A percentile compares a stretch with the other conserved stretches of the same genome.
These are phyloP conservation scores for Tanacetum coccineum DNA, from an alignment of 129 eudicot species.

Conservation along the genomic window DNA sequence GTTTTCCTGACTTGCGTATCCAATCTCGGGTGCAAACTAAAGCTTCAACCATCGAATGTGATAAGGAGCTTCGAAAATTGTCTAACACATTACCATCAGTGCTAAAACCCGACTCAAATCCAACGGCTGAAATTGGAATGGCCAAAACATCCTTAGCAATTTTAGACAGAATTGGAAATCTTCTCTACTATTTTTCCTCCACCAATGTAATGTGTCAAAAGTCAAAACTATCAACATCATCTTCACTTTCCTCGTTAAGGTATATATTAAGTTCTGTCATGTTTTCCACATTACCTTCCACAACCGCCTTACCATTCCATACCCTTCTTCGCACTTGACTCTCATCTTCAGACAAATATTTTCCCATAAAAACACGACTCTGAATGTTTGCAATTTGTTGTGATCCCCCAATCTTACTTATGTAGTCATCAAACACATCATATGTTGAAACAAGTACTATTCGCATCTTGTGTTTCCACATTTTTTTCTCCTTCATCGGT, in stretches of 20 bases:
- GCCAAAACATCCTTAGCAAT: conserved; percentile 23
- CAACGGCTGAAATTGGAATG: conserved; percentile 4
- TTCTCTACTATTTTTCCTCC: conserved; percentile 4
- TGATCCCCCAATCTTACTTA: neutral
- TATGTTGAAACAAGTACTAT: neutral
- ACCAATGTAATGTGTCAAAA: conserved; percentile 10
- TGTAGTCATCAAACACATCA: conserved; percentile 14
- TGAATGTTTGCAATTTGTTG: conserved; percentile 5
- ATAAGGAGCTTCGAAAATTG: conserved; percentile 10
- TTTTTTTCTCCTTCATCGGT: conserved; percentile 5
- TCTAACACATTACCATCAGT: neutral
- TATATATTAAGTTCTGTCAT: conserved; percentile 12
- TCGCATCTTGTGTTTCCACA: conserved; percentile 16
- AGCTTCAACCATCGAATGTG: conserved; percentile 15
- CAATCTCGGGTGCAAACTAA: conserved; percentile 17
- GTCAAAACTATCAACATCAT: neutral
- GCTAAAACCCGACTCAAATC: conserved; percentile 5
- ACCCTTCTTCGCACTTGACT: neutral
- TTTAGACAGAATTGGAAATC: conserved; percentile 15
- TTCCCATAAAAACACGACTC: neutral
- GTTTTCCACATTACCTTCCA: conserved; percentile 2
- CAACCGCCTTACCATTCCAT: neutral
- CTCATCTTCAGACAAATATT: conserved; percentile 1
- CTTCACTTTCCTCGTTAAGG: neutral
- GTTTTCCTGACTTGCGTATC: conserved; percentile 9